Evolutionary conservation across 306 rosid genomes (phyloP).

Genomic region (Hippophae gyantsensis): DNA sequence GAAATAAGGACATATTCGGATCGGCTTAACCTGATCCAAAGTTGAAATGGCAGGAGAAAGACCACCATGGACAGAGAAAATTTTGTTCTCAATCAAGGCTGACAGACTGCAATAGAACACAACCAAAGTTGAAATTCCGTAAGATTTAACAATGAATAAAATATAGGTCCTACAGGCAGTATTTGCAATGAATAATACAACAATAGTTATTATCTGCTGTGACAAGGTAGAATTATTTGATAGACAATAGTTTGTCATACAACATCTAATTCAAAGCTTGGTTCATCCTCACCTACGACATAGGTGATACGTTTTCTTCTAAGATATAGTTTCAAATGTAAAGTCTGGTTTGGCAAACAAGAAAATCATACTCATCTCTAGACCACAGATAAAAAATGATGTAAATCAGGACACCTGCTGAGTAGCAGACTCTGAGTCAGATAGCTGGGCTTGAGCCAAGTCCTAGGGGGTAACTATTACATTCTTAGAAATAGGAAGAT

Average conservation of each 20-base stretch:
- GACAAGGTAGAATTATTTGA: too few relatives aligned
- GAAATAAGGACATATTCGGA: not conserved
- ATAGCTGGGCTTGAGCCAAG: not conserved
- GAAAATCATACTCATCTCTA: not conserved
- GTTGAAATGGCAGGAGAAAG: conserved; percentile 95
- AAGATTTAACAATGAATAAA: conserved; percentile 8
- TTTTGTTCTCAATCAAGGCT: conserved; percentile 85
- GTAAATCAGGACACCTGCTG: not conserved
- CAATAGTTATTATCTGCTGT: not conserved
- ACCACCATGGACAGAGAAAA: conserved; percentile 97
- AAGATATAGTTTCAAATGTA: too few relatives aligned
- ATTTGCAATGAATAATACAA: conserved; percentile 9
- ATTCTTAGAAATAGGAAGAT: not conserved
- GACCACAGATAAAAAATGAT: not conserved
- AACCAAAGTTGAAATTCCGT: conserved; percentile 17
- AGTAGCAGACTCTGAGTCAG: not conserved
- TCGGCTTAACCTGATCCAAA: conserved; percentile 66
- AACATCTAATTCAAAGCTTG: too few relatives aligned
- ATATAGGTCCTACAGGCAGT: conserved; percentile 15
- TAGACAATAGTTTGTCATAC: too few relatives aligned
- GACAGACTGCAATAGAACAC: conserved; percentile 55
- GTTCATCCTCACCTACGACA: too few relatives aligned
- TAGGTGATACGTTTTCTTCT: too few relatives aligned
- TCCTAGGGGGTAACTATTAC: not conserved
- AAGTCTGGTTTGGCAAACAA: not conserved